Conservation (phyloP, 2,329 filamentous ascomycete species). For the Phaeomoniella chlamydospora region DNA sequence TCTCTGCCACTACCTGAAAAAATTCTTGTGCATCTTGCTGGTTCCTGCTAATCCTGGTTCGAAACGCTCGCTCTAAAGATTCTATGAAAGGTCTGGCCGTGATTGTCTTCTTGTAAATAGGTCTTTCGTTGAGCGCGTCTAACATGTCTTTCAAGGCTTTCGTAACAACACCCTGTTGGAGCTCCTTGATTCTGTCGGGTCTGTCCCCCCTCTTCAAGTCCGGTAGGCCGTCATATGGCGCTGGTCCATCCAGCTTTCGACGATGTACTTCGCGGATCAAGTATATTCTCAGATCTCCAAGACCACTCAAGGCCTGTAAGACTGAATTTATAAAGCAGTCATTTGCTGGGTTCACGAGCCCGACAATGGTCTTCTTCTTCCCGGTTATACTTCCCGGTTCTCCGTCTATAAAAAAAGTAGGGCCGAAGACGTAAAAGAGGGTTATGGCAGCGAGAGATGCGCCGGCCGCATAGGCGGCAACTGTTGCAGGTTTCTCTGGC, state of each 20-base stretch:
- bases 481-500: conserved; percentile 70
- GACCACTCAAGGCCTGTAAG: conserved; percentile 78
- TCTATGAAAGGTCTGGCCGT: conserved; percentile 73
- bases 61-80: conserved; percentile 72
- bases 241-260: conserved; percentile 61
- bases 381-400: conserved; percentile 42
- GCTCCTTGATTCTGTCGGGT: conserved; percentile 36
- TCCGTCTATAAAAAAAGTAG: conserved; percentile 89
- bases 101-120: conserved; percentile 87
- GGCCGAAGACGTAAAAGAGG: conserved; percentile 91
- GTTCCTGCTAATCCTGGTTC: conserved; percentile 78
- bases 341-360: conserved; percentile 80
- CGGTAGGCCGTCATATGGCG: conserved; percentile 55
- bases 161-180: conserved; percentile 75
- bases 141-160: conserved; percentile 82
- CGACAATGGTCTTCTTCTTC: conserved; percentile 78
- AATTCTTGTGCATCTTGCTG: conserved; percentile 99
- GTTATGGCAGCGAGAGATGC: conserved; percentile 90
- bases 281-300: conserved; percentile 80
- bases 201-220: conserved; percentile 20
- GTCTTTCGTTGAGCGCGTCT: conserved; percentile 82
- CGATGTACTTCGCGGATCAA: conserved; percentile 84
- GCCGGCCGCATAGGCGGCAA: conserved; percentile 86
- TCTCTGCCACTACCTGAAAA: conserved; percentile 80
- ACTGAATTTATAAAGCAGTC: conserved; percentile 97